phyloP scores from a whole-genome alignment of 805 yeast species.

The Pichia deserticola region DNA sequence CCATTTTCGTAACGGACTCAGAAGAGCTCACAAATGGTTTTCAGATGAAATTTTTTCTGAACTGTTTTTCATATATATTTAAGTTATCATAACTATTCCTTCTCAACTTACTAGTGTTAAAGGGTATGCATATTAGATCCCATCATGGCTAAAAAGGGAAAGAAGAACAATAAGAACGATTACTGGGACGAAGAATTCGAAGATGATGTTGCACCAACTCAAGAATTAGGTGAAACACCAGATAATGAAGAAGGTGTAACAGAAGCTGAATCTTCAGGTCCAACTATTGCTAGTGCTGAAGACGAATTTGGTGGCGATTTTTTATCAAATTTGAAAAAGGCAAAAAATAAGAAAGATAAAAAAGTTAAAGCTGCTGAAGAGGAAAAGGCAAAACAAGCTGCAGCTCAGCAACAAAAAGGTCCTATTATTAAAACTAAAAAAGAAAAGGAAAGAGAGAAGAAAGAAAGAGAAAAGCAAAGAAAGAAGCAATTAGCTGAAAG shows the following conservation, averaged over 20 bases:
- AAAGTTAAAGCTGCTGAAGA: conserved; percentile 54
- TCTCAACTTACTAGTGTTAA: too few relatives aligned
- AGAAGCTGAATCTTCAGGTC: conserved; percentile 18
- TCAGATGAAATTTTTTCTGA: too few relatives aligned
- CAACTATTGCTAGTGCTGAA: conserved; percentile 28
- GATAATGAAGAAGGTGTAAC: conserved; percentile 19
- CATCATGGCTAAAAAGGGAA: conserved; percentile 34
- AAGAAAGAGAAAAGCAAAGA: conserved; percentile 81
- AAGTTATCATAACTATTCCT: background rate
- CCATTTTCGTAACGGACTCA: background rate
- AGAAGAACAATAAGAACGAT: conserved; percentile 61
- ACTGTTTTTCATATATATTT: background rate
- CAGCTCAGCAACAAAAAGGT: conserved; percentile 30
- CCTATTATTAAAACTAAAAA: conserved; percentile 83
- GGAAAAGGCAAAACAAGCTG: conserved; percentile 25
- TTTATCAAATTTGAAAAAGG: conserved; percentile 73
- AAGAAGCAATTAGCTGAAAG: conserved; percentile 86
- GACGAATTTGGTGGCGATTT: conserved; percentile 58
- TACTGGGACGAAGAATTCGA: conserved; percentile 75
- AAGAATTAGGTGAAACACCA: conserved; percentile 40
- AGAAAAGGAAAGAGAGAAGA: conserved; percentile 92
- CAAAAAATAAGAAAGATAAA: conserved; percentile 70
- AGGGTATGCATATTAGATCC: background rate
- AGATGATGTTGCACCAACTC: conserved; percentile 42
- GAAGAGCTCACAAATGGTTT: background rate